Conservation (phyloP, 345 rosid genomes). For the Lumnitzera littorea region DNA sequence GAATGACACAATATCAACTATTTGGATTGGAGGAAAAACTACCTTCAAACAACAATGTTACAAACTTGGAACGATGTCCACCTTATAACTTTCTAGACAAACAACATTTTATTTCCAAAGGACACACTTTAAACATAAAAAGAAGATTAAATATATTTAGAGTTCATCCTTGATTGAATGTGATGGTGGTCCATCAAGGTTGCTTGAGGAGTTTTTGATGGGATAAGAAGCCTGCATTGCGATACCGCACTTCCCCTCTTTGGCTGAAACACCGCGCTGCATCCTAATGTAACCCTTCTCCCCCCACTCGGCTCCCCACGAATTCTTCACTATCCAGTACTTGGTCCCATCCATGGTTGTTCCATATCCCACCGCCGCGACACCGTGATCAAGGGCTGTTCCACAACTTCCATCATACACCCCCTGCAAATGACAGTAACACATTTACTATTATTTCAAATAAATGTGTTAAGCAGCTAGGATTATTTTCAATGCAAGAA, state of each 20-base stretch:
- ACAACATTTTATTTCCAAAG: too few species aligned
- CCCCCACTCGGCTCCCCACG: slow-evolving; percentile 75
- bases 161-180: slow-evolving; percentile 32
- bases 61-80: too few species aligned
- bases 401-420: slow-evolving; percentile 57
- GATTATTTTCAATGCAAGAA: background rate
- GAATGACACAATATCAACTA: too few species aligned
- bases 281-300: slow-evolving; percentile 67
- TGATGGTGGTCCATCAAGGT: slow-evolving; percentile 11
- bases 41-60: too few species aligned
- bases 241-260: slow-evolving; percentile 57
- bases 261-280: slow-evolving; percentile 33
- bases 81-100: too few species aligned
- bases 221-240: slow-evolving; percentile 75
- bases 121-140: too few species aligned
- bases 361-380: slow-evolving; percentile 57
- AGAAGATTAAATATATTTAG: slow-evolving; percentile 6
- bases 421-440: slow-evolving; percentile 27
- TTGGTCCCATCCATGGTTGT: slow-evolving; percentile 43
- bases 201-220: slow-evolving; percentile 31
- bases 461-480: background rate
- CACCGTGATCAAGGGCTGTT: slow-evolving; percentile 52
- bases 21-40: too few species aligned
- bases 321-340: slow-evolving; percentile 66
- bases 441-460: too few species aligned